Evolutionary conservation across 441 rosid genomes (phyloP).

Genomic region (Pelargonium australe): DNA sequence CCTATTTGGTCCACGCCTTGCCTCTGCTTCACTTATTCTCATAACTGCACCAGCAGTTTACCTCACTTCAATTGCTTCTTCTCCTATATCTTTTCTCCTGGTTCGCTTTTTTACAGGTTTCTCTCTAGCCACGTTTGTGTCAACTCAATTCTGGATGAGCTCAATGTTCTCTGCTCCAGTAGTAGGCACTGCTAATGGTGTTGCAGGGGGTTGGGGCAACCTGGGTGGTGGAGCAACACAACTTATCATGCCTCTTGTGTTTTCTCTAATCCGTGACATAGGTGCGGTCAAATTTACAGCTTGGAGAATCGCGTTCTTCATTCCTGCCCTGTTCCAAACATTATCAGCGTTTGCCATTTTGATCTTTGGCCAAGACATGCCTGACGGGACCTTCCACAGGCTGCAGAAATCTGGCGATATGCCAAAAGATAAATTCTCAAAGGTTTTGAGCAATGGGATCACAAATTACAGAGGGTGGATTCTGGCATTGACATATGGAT

Average conservation of each 20-base stretch:
- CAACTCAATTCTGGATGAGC: slow-evolving; percentile 86
- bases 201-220: slow-evolving; percentile 69
- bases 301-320: slow-evolving; percentile 61
- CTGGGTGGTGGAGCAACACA: slow-evolving; percentile 67
- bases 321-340: slow-evolving; percentile 58
- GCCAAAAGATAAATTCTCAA: slow-evolving; percentile 37
- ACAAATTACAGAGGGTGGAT: slow-evolving; percentile 65
- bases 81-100: slow-evolving; percentile 55
- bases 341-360: slow-evolving; percentile 46
- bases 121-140: slow-evolving; percentile 69
- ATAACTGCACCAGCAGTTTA: slow-evolving; percentile 69
- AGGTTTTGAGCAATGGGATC: slow-evolving; percentile 33
- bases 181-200: slow-evolving; percentile 60
- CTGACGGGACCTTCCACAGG: slow-evolving; percentile 42
- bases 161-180: slow-evolving; percentile 53
- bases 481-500: slow-evolving; percentile 57
- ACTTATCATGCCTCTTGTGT: slow-evolving; percentile 63
- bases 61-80: slow-evolving; percentile 43
- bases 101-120: slow-evolving; percentile 65
- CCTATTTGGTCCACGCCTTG: slow-evolving; percentile 72
- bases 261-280: slow-evolving; percentile 28
- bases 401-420: slow-evolving; percentile 48
- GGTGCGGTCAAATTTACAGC: slow-evolving; percentile 55
- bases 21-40: slow-evolving; percentile 61
- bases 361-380: slow-evolving; percentile 58